phyloP scores from a whole-genome alignment of 2,329 filamentous ascomycete genomes.

The Talaromyces sp. region DNA sequence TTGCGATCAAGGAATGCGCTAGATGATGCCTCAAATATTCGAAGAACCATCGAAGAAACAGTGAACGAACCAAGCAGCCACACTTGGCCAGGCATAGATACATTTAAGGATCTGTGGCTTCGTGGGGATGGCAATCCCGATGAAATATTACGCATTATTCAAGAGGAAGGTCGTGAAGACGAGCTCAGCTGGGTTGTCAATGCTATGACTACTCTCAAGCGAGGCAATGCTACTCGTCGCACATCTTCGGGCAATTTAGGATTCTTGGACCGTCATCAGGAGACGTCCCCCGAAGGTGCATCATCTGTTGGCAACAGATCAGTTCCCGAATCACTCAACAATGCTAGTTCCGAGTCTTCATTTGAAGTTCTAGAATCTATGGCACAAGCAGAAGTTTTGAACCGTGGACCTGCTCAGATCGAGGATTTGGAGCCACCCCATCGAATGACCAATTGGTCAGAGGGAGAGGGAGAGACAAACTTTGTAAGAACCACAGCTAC shows the following conservation, averaged over 20 bases:
- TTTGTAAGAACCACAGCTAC: neutral
- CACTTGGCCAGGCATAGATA: slow-evolving; percentile 37
- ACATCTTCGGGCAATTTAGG: neutral
- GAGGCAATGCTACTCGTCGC: slow-evolving; percentile 2
- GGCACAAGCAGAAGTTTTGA: no score
- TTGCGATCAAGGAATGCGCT: slow-evolving; percentile 46
- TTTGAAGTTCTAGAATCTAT: neutral
- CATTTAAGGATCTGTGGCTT: slow-evolving; percentile 55
- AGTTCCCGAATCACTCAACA: neutral
- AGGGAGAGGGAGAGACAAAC: neutral
- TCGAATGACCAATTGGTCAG: slow-evolving; percentile 3
- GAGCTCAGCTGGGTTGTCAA: slow-evolving; percentile 59
- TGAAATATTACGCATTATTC: slow-evolving; percentile 59
- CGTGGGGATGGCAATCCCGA: slow-evolving; percentile 59
- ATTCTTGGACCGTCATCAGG: neutral
- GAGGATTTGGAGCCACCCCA: neutral
- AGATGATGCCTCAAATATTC: slow-evolving; percentile 46
- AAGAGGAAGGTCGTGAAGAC: slow-evolving; percentile 57
- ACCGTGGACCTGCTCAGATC: neutral
- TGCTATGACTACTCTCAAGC: slow-evolving; percentile 43
- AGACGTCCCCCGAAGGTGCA: slow-evolving; percentile 4
- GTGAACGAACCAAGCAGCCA: slow-evolving; percentile 9
- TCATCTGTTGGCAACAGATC: neutral
- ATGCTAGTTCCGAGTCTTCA: neutral
- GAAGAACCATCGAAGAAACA: slow-evolving; percentile 45